Evolutionary conservation across 2,329 filamentous ascomycete genomes (phyloP), one percentile per base, ranked within the genome.

Genomic region (Claviceps digitariae): DNA sequence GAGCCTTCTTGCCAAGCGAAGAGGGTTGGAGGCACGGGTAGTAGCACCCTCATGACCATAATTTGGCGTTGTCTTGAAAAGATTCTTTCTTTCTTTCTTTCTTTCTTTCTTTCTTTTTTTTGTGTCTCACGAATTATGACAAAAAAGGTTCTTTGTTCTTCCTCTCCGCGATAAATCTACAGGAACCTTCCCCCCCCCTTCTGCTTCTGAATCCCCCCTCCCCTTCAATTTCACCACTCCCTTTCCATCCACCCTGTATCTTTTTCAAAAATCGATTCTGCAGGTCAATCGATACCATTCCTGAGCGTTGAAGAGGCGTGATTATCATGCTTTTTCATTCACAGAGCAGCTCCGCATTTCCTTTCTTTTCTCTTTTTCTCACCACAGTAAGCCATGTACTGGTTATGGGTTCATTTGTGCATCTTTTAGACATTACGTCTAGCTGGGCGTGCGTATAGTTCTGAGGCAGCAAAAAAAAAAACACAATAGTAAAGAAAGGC

Each of bases 1-100:
- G 72, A 95, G 90, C 65, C 70, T 91, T 54, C 70, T 93, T 43
- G 79, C 82, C 41, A 89, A 83, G 71, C 74, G 86, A 52, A 80
- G 79, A 59, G 84, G 86, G 56, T 63, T 81, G 4, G 76, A 80
- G 60, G 73, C 74, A n/a, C 74, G 74, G 53, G 71, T 65, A 4
- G 72, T 64, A 5, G 71, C 70, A 6, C 65, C 68, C 2, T 47
- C 51, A 43, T 55, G 45, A 48, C 45, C 27, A 31, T 34, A n/a
- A 34, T 2, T 25, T 25, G 17, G 34, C 17, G 21, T 20, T 47
- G 25, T 12, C 17, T 34, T 27, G 2, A 38, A n/a, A 38, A 38
- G 7, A n/a, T 9, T 20, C 25, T 10, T 17, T 36, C 29, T 25
- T 3, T 27, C 1, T 10, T 13, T 15, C 15, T 38, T 13, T 40